Conservation (phyloP, 306 rosid genomes). For the Ochetophila trinervis region DNA sequence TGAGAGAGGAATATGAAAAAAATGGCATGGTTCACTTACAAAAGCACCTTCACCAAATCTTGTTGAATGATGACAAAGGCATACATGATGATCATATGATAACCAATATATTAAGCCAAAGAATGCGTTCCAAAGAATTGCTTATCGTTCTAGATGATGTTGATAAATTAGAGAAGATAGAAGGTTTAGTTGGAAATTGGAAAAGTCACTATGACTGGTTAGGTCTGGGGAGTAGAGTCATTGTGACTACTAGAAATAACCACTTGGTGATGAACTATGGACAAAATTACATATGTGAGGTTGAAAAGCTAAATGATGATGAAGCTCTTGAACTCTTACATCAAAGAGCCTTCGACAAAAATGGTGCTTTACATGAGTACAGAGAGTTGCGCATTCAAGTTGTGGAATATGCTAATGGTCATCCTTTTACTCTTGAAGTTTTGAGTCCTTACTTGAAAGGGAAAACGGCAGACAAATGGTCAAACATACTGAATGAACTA, state of each 20-base stretch:
- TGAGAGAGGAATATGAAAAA: slow-evolving; percentile 2
- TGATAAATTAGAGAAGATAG: slow-evolving; percentile 5
- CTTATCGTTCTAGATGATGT: slow-evolving; percentile 20
- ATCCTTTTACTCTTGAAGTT: neutral
- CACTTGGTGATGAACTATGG: neutral
- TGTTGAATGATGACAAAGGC: neutral
- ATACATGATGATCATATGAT: neutral
- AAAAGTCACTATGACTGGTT: neutral
- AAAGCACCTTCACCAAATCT: neutral
- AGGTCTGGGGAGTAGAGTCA: slow-evolving; percentile 15
- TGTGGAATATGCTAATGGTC: slow-evolving; percentile 8
- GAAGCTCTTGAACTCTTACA: slow-evolving; percentile 20
- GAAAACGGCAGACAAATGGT: neutral
- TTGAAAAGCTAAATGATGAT: neutral
- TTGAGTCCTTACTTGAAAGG: neutral
- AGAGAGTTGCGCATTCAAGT: neutral
- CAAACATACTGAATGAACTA: neutral
- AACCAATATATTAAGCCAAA: neutral
- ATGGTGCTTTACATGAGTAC: neutral
- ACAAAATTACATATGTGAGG: neutral
- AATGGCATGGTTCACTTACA: neutral
- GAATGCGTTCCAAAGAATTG: neutral
- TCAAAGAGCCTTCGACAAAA: neutral
- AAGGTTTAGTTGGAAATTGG: neutral
- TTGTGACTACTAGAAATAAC: slow-evolving; percentile 7